Evolutionary conservation across 345 rosid species (phyloP).

Genomic region (Limnanthes douglasii): DNA sequence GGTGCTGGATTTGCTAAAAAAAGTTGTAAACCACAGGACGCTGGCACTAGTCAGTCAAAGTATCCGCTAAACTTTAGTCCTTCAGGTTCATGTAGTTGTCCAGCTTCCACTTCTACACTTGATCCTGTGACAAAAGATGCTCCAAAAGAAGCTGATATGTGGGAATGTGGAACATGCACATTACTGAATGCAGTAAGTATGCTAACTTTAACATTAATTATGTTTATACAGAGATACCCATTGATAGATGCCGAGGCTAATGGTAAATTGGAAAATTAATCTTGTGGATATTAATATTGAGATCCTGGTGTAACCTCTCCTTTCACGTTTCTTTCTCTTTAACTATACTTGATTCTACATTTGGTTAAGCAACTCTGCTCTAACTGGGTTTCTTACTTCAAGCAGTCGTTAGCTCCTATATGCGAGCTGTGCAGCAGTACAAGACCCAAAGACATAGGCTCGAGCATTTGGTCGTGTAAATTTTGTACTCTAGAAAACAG

Average conservation of each 20-base stretch:
- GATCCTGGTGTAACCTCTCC: too few species aligned
- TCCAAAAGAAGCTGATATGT: conserved; percentile 24
- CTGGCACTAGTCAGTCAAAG: conserved; percentile 7
- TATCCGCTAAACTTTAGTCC: conserved; percentile 3
- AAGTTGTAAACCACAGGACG: conserved; percentile 16
- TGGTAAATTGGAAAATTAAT: background rate
- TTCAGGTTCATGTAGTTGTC: conserved; percentile 8
- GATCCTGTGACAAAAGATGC: conserved; percentile 9
- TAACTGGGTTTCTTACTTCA: background rate
- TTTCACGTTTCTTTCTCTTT: too few species aligned
- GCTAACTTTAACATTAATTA: background rate
- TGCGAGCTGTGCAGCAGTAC: conserved; percentile 43
- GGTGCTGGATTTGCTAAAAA: conserved; percentile 22
- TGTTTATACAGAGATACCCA: background rate
- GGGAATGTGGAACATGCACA: conserved; percentile 71
- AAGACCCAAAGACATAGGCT: conserved; percentile 29
- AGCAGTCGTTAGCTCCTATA: conserved; percentile 56
- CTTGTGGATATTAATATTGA: background rate
- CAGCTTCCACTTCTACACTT: conserved; percentile 8
- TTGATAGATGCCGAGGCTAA: too few species aligned
- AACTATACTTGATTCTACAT: background rate
- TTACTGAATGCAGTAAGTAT: conserved; percentile 67
- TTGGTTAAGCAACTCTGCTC: background rate
- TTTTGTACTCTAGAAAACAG: conserved; percentile 65
- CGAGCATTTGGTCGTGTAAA: conserved; percentile 50